A percentile compares a stretch with the other conserved stretches of the same genome.
phyloP scores from a whole-genome alignment of 495 filamentous ascomycete species.

The Pseudomonodictys pantanalensis region DNA sequence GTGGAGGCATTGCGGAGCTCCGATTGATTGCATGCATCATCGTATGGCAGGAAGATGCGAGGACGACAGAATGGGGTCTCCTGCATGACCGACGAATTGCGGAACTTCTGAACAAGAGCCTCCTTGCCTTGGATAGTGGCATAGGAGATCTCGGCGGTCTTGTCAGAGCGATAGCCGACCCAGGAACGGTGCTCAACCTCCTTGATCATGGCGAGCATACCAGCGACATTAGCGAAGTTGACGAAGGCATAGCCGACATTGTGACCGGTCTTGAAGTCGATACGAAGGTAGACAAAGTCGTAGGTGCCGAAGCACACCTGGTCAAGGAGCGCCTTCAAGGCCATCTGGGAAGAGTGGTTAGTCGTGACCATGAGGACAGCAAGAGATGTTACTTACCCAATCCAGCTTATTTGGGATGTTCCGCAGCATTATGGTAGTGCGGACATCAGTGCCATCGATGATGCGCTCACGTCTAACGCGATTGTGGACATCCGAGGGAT shows the following conservation, averaged over 20 bases:
- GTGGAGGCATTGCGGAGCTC: slow-evolving; percentile 3
- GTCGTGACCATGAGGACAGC: not conserved
- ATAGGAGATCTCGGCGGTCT: slow-evolving; percentile 87
- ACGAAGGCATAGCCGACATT: slow-evolving; percentile 98
- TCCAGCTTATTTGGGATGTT: slow-evolving; percentile 93
- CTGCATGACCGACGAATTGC: slow-evolving; percentile 92
- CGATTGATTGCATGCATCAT: not conserved
- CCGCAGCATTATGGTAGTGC: slow-evolving; percentile 73
- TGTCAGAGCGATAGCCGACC: slow-evolving; percentile 55
- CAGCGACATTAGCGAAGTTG: slow-evolving; percentile 79
- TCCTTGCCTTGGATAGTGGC: slow-evolving; percentile 92
- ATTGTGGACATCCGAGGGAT: slow-evolving; percentile 19
- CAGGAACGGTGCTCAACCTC: slow-evolving; percentile 52
- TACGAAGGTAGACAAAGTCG: slow-evolving; percentile 93
- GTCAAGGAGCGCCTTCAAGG: slow-evolving; percentile 77
- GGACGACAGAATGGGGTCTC: slow-evolving; percentile 78
- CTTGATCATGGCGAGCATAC: slow-evolving; percentile 28
- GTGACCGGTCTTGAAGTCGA: slow-evolving; percentile 49
- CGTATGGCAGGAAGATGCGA: slow-evolving; percentile 6
- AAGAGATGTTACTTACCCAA: slow-evolving; percentile 48
- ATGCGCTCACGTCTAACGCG: slow-evolving; percentile 15
- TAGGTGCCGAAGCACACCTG: slow-evolving; percentile 74
- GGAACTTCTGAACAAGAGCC: slow-evolving; percentile 87
- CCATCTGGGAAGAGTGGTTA: slow-evolving; percentile 43
- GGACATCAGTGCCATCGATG: slow-evolving; percentile 25